These are phyloP conservation scores for Theileria parva DNA, from an alignment of 169 alveolate genomes.

Conservation along the genomic window DNA sequence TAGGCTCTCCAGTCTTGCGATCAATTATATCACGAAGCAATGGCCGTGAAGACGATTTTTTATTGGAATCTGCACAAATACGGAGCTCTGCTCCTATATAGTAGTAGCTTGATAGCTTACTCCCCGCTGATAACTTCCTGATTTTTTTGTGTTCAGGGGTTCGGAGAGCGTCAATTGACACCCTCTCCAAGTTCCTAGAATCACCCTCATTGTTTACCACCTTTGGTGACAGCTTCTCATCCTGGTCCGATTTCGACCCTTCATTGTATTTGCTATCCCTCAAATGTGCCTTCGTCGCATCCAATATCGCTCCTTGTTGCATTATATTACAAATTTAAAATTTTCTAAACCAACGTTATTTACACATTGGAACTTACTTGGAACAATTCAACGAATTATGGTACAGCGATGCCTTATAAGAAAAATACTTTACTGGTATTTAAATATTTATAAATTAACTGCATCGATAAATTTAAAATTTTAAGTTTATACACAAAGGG, in stretches of 20 bases:
- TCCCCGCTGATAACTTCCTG: conserved; percentile 64
- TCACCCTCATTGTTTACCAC: conserved; percentile 44
- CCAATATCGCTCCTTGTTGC: conserved; percentile 34
- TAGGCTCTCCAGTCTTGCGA: conserved; percentile 67
- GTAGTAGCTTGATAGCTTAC: conserved; percentile 60
- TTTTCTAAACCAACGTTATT: neutral
- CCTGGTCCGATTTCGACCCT: conserved; percentile 8
- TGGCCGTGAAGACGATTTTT: conserved; percentile 65
- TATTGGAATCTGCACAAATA: conserved; percentile 50
- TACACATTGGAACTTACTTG: conserved; percentile 15
- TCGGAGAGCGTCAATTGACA: conserved; percentile 25
- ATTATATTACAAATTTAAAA: conserved; percentile 8
- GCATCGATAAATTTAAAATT: neutral
- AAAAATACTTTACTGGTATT: neutral
- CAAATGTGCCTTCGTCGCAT: conserved; percentile 29
- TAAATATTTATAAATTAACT: neutral
- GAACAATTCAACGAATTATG: neutral
- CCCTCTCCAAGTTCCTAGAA: conserved; percentile 5
- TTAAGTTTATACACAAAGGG: neutral
- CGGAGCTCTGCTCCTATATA: conserved; percentile 66
- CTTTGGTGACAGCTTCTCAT: conserved; percentile 11
- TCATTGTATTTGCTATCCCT: conserved; percentile 9
- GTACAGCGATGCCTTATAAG: neutral
- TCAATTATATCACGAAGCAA: conserved; percentile 71
- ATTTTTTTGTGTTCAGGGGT: conserved; percentile 49